Evolutionary conservation across 176 grass and related monocot species (phyloP).

Genomic region (Aegilops tauschii): DNA sequence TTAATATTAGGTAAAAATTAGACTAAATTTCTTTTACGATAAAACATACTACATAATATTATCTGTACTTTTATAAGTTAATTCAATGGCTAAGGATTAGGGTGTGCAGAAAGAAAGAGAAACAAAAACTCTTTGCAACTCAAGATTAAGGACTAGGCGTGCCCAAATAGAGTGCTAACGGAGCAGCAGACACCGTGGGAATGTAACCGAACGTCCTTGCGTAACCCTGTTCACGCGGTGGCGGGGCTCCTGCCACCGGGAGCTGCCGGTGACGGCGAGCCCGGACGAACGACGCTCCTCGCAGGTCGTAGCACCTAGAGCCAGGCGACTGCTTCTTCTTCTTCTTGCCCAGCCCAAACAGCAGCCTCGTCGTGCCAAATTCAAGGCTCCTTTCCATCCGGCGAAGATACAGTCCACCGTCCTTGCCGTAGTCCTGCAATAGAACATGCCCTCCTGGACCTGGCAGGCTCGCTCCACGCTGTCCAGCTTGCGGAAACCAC

Average conservation of each 20-base stretch:
- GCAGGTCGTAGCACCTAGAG: not conserved
- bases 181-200: not conserved
- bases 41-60: no score
- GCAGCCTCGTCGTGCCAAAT: no score
- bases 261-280: not conserved
- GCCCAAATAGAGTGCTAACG: not conserved
- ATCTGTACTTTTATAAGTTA: no score
- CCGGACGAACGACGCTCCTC: not conserved
- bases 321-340: not conserved
- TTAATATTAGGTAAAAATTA: no score
- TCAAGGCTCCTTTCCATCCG: not conserved
- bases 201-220: not conserved
- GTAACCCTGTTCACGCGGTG: not conserved
- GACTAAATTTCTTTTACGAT: no score
- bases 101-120: no score
- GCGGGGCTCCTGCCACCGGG: not conserved
- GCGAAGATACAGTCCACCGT: not conserved
- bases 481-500: not conserved
- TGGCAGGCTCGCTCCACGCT: not conserved
- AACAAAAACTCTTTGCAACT: no score
- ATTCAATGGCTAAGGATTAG: no score
- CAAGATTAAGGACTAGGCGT: not conserved
- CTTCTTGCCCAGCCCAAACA: not conserved
- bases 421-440: not conserved
- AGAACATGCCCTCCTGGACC: not conserved